Conservation (phyloP, 2,329 filamentous ascomycete species). For the Juglanconis oblonga region DNA sequence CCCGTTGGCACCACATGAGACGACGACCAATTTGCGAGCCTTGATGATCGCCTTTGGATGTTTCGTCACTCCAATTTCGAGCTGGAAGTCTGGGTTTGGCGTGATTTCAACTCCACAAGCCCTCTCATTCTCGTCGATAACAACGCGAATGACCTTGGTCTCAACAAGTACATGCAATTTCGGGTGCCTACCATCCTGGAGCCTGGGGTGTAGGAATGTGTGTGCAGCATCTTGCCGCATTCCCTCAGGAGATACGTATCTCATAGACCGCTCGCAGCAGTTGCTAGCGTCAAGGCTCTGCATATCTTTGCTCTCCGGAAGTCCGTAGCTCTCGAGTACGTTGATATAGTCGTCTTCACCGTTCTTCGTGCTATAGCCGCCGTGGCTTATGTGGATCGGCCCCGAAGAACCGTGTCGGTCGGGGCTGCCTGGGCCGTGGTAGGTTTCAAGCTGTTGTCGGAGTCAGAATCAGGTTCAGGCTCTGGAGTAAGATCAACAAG, state of each 20-base stretch:
- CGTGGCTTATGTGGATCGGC: constrained; percentile 46
- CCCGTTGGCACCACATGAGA: constrained; percentile 37
- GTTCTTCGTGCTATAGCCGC: constrained; percentile 37
- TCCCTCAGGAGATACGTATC: constrained; percentile 34
- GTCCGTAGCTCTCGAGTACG: constrained; percentile 42
- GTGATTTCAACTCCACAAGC: constrained; percentile 51
- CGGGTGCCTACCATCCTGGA: constrained; percentile 43
- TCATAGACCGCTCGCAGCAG: constrained; percentile 27
- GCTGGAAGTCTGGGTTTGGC: constrained; percentile 35
- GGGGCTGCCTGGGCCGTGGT: constrained; percentile 19
- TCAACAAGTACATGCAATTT: constrained; percentile 55
- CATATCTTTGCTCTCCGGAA: constrained; percentile 45
- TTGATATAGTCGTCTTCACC: constrained; percentile 41
- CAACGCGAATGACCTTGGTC: constrained; percentile 45
- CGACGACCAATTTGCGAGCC: constrained; percentile 46
- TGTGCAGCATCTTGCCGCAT: constrained; percentile 32
- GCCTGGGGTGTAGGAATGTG: constrained; percentile 38
- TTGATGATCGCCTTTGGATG: constrained; percentile 33
- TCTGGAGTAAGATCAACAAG: too few species aligned
- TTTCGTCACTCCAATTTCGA: constrained; percentile 22
- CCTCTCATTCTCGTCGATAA: constrained; percentile 44
- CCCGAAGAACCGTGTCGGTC: constrained; percentile 44
- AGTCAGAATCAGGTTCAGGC: too few species aligned
- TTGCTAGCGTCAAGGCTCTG: constrained; percentile 43
- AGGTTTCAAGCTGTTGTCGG: constrained; percentile 21